Evolutionary conservation across 306 rosid genomes (phyloP), one percentile per base, ranked within the genome.

Genomic region (Prunus padus): DNA sequence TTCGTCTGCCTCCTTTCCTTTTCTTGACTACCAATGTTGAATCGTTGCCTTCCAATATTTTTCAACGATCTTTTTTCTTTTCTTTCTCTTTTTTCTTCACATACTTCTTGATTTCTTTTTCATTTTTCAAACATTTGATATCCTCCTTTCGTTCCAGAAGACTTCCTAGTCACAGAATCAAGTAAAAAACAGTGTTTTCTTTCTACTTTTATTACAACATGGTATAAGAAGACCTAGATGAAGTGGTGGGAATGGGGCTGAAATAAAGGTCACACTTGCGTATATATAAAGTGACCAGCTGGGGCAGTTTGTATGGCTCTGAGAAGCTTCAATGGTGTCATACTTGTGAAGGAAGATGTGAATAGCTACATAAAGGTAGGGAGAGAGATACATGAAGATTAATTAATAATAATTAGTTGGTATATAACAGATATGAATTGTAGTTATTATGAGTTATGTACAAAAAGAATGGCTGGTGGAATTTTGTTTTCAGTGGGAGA

Each of bases 1-100:
- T 71, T 87, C 99, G 5, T 86, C 96, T 11, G 85, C 91, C 14
- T 88, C 92, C 20, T 90, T 86, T 75, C 87, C 91, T 22, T 88
- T 82, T 80, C 86, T 84, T 79, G 96, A 91, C 86, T 88, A 89
- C 79, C 86, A 86, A 74, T 33, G 76, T 81, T 70, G 71, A 85
- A 60, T 73, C 63, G 69, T 42, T 33, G 3, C 55, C 33, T n/a
- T 45, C 71, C 19, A 37, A n/a, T n/a, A n/a, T 59, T 44, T 77
- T 47, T 74, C 45, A 2, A 20, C 13, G 42, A 25, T 40, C 30
- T 50, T 25, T 31, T 45, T 47, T 44, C 31, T 40, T 33, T 4
- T 40, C 47, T 26, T n/a, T 75, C 30, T 55, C 66, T 54, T 70
- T 3, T 20, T 51, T 51, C 57, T 44, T 40, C 52, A 22, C 49